Base-by-base conservation (phyloP, 768 basidiomycete species). In the Auriscalpium orientale region DNA sequence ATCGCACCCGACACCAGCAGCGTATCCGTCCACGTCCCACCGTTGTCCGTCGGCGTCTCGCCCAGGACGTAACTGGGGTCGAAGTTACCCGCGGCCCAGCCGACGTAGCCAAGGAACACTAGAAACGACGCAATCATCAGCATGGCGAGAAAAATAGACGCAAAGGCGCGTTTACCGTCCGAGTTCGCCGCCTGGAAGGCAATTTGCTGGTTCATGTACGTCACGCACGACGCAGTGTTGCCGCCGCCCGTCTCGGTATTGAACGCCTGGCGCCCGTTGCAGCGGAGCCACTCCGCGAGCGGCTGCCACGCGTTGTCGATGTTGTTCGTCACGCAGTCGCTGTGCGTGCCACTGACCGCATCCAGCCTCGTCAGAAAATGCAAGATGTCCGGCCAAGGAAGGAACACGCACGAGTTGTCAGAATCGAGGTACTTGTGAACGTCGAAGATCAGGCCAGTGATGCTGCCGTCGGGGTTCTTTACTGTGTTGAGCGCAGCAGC, bases 161-260 rank as follows among this genome's bases (percentile, higher is more conserved):
- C 45, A 8, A 47, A 16, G 6, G 52, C 28, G 11, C 52, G 51
- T 72, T 37, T 44, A 78, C 79, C 78, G 63, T 80, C 79, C 36
- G 75, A 75, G 65, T 78, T 77, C 45, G 68, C 64, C 46, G 76
- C 74, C 57, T 76, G 76, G 68, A 67, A 80, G 0, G 66, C 71
- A 35, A 78, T 68, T 60, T 79, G 75, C 56, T 78, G 69, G 45
- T 73, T 78, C 58, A 79, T 67, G 57, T 72, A 76, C 16, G 67
- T 64, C 5, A 73, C 67, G 61, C 82, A 83, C 9, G 73, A 74
- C 9, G 72, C 71, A 16, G 72, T 70, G 59, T 82, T 74, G 12
- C 81, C 81, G 16, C 81, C 83, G 40, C 83, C 83, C 2, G 80
- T 83, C 64, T 84, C 83, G 10, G 80, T 79, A 64, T 82, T 77